Evolutionary conservation across 1,139 yeast species (phyloP).

Genomic region (Geotrichum australiense): DNA sequence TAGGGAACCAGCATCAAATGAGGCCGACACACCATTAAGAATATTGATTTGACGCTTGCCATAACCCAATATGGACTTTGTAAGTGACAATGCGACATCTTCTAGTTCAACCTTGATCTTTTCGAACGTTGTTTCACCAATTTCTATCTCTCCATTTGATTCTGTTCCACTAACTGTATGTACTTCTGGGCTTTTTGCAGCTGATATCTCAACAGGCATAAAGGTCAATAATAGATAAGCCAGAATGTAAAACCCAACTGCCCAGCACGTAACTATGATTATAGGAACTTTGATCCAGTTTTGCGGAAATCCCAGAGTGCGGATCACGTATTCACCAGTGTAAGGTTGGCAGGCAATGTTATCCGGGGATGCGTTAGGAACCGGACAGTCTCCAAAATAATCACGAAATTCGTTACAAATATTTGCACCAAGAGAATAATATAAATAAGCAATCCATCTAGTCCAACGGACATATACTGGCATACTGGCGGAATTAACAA

Average conservation of each 20-base stretch:
- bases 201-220: slow-evolving; percentile 45
- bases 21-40: slow-evolving; percentile 48
- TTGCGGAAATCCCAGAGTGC: slow-evolving; percentile 52
- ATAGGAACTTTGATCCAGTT: slow-evolving; percentile 67
- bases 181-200: slow-evolving; percentile 33
- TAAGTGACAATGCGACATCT: slow-evolving; percentile 21
- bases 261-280: slow-evolving; percentile 54
- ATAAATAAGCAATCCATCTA: slow-evolving; percentile 64
- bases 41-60: slow-evolving; percentile 32
- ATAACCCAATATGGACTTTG: slow-evolving; percentile 8
- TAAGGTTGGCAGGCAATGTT: slow-evolving; percentile 39
- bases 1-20: slow-evolving; percentile 55
- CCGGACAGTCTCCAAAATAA: slow-evolving; percentile 54
- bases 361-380: slow-evolving; percentile 31
- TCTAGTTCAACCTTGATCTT: slow-evolving; percentile 20
- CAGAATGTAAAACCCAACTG: slow-evolving; percentile 46
- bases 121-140: slow-evolving; percentile 30
- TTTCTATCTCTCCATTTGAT: slow-evolving; percentile 17
- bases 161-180: background rate
- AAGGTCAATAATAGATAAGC: slow-evolving; percentile 38
- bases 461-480: slow-evolving; percentile 87
- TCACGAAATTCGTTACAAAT: slow-evolving; percentile 58
- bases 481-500: slow-evolving; percentile 64
- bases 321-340: slow-evolving; percentile 48
- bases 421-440: slow-evolving; percentile 72